A percentile compares a stretch with the other conserved stretches of the same genome.
Evolutionary conservation across 208 protist genomes (phyloP).

Genomic region (Wallacemonas collosoma): DNA sequence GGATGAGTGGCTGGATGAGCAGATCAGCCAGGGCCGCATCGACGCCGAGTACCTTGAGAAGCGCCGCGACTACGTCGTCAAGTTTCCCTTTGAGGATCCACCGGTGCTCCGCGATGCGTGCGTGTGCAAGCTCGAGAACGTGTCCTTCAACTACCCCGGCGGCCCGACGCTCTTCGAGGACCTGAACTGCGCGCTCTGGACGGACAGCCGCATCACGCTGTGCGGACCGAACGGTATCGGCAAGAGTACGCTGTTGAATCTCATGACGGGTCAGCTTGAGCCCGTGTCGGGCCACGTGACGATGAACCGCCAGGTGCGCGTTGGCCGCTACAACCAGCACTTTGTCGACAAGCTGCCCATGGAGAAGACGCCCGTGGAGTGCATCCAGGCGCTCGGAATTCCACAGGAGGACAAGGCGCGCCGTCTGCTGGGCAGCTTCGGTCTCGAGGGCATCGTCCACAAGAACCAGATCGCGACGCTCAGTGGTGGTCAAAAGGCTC

Average conservation of each 20-base stretch:
- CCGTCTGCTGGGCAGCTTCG: slow-evolving; percentile 84
- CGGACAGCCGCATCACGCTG: slow-evolving; percentile 88
- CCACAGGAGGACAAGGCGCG: slow-evolving; percentile 81
- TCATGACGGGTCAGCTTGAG: slow-evolving; percentile 86
- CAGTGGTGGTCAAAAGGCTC: slow-evolving; percentile 94
- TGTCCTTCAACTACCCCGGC: slow-evolving; percentile 84
- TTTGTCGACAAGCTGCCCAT: slow-evolving; percentile 94
- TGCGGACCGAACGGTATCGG: slow-evolving; percentile 92
- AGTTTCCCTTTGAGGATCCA: slow-evolving; percentile 84
- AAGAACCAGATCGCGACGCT: slow-evolving; percentile 92
- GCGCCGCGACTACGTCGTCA: slow-evolving; percentile 87
- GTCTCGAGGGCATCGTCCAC: slow-evolving; percentile 86
- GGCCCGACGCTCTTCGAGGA: slow-evolving; percentile 71
- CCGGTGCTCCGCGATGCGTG: slow-evolving; percentile 79
- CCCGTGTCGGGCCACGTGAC: slow-evolving; percentile 70
- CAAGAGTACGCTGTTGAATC: slow-evolving; percentile 93
- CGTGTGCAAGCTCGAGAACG: slow-evolving; percentile 82
- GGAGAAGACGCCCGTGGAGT: slow-evolving; percentile 90
- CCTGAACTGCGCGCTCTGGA: slow-evolving; percentile 87
- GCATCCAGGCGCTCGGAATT: slow-evolving; percentile 72
- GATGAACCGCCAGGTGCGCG: slow-evolving; percentile 81
- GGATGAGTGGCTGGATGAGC: slow-evolving; percentile 77
- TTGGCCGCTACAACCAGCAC: slow-evolving; percentile 93
- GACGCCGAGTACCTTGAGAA: slow-evolving; percentile 80
- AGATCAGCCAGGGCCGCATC: slow-evolving; percentile 66